A percentile compares a stretch with the other conserved stretches of the same genome.
Evolutionary conservation across 2,329 filamentous ascomycete genomes (phyloP).

Genomic region (Apiospora hydei): DNA sequence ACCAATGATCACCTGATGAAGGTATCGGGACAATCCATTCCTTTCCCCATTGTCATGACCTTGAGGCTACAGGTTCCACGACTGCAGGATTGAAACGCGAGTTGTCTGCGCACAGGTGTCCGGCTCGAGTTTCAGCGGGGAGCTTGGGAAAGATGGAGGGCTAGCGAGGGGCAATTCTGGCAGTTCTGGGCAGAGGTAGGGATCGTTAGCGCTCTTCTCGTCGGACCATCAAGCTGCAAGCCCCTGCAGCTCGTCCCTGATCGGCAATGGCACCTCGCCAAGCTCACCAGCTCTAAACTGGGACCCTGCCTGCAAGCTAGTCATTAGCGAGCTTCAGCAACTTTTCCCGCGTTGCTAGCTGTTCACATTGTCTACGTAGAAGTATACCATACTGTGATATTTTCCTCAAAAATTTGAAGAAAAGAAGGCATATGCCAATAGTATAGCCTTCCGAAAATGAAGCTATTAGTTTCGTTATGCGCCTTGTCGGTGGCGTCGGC

Average conservation of each 20-base stretch:
- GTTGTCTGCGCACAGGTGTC: conserved; percentile 20
- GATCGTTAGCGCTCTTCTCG: conserved; percentile 4
- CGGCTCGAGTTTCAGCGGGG: not conserved
- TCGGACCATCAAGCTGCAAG: not conserved
- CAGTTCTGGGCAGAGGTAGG: not conserved
- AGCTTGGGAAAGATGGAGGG: not conserved
- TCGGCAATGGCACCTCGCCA: conserved; percentile 3
- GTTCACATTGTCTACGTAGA: not conserved
- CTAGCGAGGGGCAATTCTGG: not conserved
- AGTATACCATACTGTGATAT: not conserved
- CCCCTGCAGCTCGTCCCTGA: conserved; percentile 15
- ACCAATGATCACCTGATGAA: not conserved
- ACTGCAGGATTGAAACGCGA: conserved; percentile 23
- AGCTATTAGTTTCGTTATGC: conserved; percentile 25
- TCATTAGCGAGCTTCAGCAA: not conserved
- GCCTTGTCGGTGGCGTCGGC: conserved; percentile 27
- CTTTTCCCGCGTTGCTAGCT: not conserved
- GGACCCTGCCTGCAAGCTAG: not conserved
- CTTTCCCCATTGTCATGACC: conserved; percentile 11
- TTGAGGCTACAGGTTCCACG: not conserved
- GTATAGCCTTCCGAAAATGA: not conserved
- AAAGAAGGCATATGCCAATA: not conserved
- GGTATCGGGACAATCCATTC: not conserved
- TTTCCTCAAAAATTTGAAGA: no score
- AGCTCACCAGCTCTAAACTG: not conserved